phyloP scores from a whole-genome alignment of 768 basidiomycete species.

The Lactarius tabidus region DNA sequence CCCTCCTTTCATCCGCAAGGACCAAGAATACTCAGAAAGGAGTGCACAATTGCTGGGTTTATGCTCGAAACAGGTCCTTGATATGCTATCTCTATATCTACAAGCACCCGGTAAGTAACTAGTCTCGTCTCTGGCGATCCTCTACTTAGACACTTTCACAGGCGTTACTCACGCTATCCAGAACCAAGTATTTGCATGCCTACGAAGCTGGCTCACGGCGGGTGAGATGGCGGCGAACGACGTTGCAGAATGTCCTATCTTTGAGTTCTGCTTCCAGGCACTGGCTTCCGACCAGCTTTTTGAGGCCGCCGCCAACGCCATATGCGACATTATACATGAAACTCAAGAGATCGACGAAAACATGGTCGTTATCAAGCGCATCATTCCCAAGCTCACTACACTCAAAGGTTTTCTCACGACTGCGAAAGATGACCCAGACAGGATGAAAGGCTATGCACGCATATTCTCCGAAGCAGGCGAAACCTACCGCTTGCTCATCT shows the following conservation, averaged over 20 bases:
- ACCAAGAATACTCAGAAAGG: constrained; percentile 68
- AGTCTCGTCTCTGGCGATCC: not conserved
- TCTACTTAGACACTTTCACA: constrained; percentile 32
- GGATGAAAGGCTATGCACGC: constrained; percentile 83
- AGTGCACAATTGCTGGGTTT: constrained; percentile 57
- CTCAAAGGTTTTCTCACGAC: constrained; percentile 59
- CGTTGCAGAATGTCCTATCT: constrained; percentile 73
- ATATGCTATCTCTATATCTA: constrained; percentile 82
- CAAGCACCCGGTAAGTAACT: constrained; percentile 70
- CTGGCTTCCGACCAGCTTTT: constrained; percentile 83
- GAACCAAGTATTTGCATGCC: constrained; percentile 74
- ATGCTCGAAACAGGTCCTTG: constrained; percentile 68
- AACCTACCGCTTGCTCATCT: constrained; percentile 83
- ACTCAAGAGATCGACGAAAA: constrained; percentile 97
- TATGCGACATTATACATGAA: constrained; percentile 95
- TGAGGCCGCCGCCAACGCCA: constrained; percentile 85
- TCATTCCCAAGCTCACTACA: constrained; percentile 82
- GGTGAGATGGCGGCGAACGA: constrained; percentile 70
- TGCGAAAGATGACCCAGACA: constrained; percentile 75
- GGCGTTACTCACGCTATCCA: constrained; percentile 82
- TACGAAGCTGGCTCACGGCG: constrained; percentile 83
- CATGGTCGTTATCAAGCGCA: constrained; percentile 79
- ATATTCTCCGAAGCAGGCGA: constrained; percentile 98
- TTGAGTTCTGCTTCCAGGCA: constrained; percentile 79
- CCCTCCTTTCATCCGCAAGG: constrained; percentile 48